Percentiles rank a stretch among this genome's conserved stretches.
Evolutionary conservation across 83 land plant genomes (phyloP).

Genomic region (Diphasiastrum complanatum): DNA sequence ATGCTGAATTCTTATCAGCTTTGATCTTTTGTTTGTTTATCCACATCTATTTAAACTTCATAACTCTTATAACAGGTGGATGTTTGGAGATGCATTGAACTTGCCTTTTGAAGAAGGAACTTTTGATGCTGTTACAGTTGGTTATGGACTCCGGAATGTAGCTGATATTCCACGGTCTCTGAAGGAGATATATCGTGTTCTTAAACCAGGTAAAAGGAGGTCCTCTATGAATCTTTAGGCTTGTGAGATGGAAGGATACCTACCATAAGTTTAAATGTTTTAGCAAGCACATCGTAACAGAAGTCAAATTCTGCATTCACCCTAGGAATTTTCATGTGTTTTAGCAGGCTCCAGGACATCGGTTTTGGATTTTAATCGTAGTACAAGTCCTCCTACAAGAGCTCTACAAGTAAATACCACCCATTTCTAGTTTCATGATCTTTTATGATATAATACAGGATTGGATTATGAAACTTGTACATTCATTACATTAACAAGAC

Average conservation of each 20-base stretch:
- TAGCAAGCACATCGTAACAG: not conserved
- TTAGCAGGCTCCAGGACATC: conserved; percentile 57
- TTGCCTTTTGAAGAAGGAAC: conserved; percentile 54
- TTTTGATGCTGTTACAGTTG: conserved; percentile 89
- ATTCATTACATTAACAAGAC: too few relatives aligned
- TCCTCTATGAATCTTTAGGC: too few relatives aligned
- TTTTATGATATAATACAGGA: too few relatives aligned
- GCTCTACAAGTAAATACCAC: conserved; percentile 43
- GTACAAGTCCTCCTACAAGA: conserved; percentile 18
- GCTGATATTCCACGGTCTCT: conserved; percentile 55
- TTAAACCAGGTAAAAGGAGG: conserved; percentile 84
- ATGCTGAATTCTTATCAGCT: too few relatives aligned
- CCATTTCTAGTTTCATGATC: not conserved
- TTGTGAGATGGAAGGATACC: too few relatives aligned
- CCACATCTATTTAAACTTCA: too few relatives aligned
- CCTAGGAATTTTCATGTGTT: not conserved
- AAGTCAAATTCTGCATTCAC: not conserved
- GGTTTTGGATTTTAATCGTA: conserved; percentile 74
- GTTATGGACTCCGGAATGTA: conserved; percentile 84
- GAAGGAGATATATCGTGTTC: conserved; percentile 61
- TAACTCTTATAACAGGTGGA: conserved; percentile 64
- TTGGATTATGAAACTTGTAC: too few relatives aligned
- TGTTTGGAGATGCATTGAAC: conserved; percentile 78
- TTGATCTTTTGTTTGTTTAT: too few relatives aligned
- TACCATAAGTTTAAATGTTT: too few relatives aligned